Conservation (phyloP, 1,284 basidiomycete species). For the Moesziomyces globuligerus region DNA sequence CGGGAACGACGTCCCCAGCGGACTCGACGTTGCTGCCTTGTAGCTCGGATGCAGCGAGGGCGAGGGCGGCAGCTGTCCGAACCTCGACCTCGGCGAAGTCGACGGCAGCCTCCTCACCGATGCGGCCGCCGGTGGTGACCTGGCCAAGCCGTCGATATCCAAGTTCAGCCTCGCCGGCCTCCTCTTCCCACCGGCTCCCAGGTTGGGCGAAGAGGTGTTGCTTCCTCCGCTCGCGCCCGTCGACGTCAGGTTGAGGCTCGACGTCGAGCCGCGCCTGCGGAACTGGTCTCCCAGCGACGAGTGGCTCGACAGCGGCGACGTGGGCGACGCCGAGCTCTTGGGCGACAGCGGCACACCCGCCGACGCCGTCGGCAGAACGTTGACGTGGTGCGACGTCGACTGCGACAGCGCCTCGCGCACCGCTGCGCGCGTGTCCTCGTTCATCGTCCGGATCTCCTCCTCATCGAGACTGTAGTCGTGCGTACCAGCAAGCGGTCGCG, state of each 20-base stretch:
- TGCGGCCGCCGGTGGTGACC: constrained; percentile 17
- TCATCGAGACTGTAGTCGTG: constrained; percentile 33
- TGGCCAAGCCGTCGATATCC: constrained; percentile 14
- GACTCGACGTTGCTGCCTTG: constrained; percentile 20
- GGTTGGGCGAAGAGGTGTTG: constrained; percentile 22
- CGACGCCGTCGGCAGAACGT: constrained; percentile 4
- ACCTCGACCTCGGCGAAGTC: constrained; percentile 21
- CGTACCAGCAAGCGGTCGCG: constrained; percentile 9
- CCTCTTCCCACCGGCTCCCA: neutral
- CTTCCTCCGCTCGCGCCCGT: constrained; percentile 7
- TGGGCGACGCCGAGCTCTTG: constrained; percentile 18
- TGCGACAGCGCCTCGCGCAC: constrained; percentile 43
- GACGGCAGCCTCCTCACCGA: constrained; percentile 14
- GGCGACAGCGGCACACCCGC: constrained; percentile 15
- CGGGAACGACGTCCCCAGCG: constrained; percentile 20
- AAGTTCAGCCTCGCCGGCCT: constrained; percentile 21
- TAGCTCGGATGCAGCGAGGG: constrained; percentile 35
- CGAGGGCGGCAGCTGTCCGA: constrained; percentile 26
- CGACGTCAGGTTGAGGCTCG: constrained; percentile 20
- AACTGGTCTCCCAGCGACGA: constrained; percentile 25
- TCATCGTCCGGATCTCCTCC: constrained; percentile 44
- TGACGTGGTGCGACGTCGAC: constrained; percentile 23
- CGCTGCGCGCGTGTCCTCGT: constrained; percentile 34
- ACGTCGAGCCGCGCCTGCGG: constrained; percentile 15
- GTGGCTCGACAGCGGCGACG: constrained; percentile 25